These are phyloP conservation scores for Sideroxylon spinosum DNA, from an alignment of 179 eudicot species.

Conservation along the genomic window DNA sequence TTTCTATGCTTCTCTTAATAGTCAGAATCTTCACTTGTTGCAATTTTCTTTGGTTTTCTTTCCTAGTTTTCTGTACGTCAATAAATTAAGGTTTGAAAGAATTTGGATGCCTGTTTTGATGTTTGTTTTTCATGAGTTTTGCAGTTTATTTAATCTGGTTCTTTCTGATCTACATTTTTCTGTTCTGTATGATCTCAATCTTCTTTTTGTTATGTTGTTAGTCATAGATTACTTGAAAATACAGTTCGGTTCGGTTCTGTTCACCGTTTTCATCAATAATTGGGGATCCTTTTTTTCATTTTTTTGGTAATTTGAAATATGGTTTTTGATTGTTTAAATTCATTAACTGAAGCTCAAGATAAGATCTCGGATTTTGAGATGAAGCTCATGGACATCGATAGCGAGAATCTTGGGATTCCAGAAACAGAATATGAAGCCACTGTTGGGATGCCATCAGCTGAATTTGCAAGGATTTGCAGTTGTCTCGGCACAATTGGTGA, in stretches of 20 bases:
- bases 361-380: slow-evolving; percentile 79
- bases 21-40: too few relatives aligned
- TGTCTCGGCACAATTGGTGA: slow-evolving; percentile 36
- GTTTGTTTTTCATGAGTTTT: too few relatives aligned
- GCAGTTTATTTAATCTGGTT: background rate
- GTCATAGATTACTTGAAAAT: background rate
- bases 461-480: slow-evolving; percentile 70
- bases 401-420: slow-evolving; percentile 77
- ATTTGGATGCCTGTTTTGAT: too few relatives aligned
- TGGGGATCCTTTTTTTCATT: background rate
- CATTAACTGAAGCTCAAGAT: slow-evolving; percentile 46
- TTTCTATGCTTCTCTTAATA: too few relatives aligned
- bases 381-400: slow-evolving; percentile 90
- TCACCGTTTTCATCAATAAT: background rate
- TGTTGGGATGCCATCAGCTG: slow-evolving; percentile 76
- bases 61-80: too few relatives aligned
- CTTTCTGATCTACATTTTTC: background rate
- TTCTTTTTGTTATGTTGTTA: background rate
- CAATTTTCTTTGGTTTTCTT: too few relatives aligned
- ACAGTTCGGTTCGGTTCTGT: background rate
- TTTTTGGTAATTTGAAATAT: background rate
- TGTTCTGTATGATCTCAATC: background rate
- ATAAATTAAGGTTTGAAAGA: too few relatives aligned
- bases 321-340: slow-evolving; percentile 7
- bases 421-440: slow-evolving; percentile 76